Percentiles rank a stretch among this genome's conserved stretches.
phyloP scores from a whole-genome alignment of 2,329 filamentous ascomycete species.

The Tolypocladium album region DNA sequence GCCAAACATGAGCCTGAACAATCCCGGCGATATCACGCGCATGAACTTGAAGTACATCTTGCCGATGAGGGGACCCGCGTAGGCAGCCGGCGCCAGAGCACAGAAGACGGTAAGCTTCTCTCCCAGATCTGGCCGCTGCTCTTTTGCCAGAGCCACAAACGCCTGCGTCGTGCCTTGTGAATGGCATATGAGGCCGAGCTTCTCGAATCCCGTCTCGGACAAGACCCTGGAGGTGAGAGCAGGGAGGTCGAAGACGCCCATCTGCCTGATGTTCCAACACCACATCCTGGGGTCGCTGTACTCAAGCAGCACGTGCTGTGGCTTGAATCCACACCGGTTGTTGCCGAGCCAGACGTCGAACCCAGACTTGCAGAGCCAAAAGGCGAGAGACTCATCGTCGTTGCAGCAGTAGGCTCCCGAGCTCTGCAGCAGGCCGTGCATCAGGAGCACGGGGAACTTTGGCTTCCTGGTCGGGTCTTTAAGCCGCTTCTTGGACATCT shows the following conservation, averaged over 20 bases:
- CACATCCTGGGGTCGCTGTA: conserved; percentile 83
- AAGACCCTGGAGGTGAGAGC: conserved; percentile 73
- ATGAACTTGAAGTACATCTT: conserved; percentile 92
- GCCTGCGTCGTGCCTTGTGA: conserved; percentile 88
- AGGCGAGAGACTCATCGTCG: conserved; percentile 81
- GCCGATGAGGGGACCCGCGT: conserved; percentile 75
- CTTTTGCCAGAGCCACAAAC: conserved; percentile 78
- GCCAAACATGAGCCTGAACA: conserved; percentile 78
- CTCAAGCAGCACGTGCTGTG: conserved; percentile 60
- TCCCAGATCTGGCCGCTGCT: conserved; percentile 77
- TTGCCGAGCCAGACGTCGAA: conserved; percentile 96
- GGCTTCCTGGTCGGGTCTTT: conserved; percentile 26
- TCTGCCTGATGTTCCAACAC: conserved; percentile 92
- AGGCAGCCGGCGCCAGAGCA: conserved; percentile 79
- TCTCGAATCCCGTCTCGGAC: conserved; percentile 70
- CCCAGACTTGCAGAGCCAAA: conserved; percentile 83
- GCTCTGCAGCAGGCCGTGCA: conserved; percentile 82
- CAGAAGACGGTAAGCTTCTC: conserved; percentile 82
- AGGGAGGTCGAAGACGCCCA: conserved; percentile 81
- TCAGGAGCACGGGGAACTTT: conserved; percentile 73
- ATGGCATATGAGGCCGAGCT: conserved; percentile 75
- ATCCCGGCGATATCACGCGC: conserved; percentile 61
- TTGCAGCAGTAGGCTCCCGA: conserved; percentile 83
- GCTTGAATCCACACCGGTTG: conserved; percentile 78
- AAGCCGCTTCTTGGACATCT: conserved; percentile 23